phyloP scores from a whole-genome alignment of 139 green algal species.

The Desmodesmus armatus region DNA sequence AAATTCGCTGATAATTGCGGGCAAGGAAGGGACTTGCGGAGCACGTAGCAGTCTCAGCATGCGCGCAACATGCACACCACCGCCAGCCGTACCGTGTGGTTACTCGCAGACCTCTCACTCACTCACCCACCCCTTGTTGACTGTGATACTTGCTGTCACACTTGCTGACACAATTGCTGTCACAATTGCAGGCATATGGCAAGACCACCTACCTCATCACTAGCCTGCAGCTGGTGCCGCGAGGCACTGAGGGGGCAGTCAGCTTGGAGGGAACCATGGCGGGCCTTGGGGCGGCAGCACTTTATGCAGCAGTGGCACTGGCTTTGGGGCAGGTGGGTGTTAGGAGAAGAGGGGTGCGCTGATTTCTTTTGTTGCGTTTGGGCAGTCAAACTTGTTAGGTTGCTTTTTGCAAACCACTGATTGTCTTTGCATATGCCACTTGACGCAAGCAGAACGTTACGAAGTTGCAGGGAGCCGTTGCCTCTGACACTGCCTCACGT shows the following conservation, averaged over 20 bases:
- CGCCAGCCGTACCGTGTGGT: no score
- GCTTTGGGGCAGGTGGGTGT: conserved; percentile 68
- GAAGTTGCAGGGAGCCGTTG: background rate
- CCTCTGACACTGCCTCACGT: background rate
- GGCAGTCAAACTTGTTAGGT: background rate
- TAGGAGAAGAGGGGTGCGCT: no score
- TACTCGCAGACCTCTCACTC: no score
- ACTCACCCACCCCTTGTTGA: no score
- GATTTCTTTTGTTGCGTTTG: background rate
- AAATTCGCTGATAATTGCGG: no score
- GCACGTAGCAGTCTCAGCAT: no score
- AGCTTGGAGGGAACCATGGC: conserved; percentile 93
- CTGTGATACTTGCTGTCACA: background rate
- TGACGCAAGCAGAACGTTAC: background rate
- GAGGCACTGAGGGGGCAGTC: conserved; percentile 96
- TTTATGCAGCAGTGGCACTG: conserved; percentile 67
- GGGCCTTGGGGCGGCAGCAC: conserved; percentile 74
- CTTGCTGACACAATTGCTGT: no score
- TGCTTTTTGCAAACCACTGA: no score
- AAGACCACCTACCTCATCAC: conserved; percentile 92
- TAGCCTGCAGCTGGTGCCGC: conserved; percentile 83
- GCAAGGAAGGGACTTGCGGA: no score
- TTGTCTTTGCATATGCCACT: no score
- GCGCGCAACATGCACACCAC: no score
- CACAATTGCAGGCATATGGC: conserved; percentile 91